Base-by-base conservation (phyloP, 345 rosid species). In the Populus simonii region DNA sequence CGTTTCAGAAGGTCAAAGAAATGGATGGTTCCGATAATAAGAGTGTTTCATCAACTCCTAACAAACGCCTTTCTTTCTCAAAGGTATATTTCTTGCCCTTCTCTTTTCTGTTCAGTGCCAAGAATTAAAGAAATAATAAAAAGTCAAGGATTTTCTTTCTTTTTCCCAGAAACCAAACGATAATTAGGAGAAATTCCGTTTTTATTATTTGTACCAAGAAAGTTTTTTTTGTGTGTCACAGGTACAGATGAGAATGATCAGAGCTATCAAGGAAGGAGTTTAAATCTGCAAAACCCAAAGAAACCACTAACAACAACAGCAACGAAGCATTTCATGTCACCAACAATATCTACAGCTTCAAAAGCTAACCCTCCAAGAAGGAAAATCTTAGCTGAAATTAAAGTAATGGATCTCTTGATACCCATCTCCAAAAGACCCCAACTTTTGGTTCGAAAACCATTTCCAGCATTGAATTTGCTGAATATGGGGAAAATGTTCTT, bases 321-420 rank as follows among this genome's bases (percentile, higher is more conserved):
- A 29, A 61, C 29, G 43, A 87, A 83, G 74, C 71, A 74, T 71
- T 83, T 72, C 53, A 85, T 83, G 88, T 78, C 83, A 6, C 80
- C 86, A 4, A 80, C 84, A 2, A 67, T 82, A 33, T 82, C 85
- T 51, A 76, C 86, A 33, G 73, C 84, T 74, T 84, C 87, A 57
- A 87, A 87, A 61, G 70, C 33, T 36, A 69, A 53, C 57, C 70
- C 76, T 72, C 80, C 84, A 4, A 70, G 78, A 77, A 88, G 66
- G 81, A 89, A 82, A 71, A 62, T 84, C 45, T 81, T 88, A 55
- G 77, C 74, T 2, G 86, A n/a, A n/a, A n/a, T n/a, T n/a, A 88
- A 79, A 86, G 82, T 66, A 89, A 86, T n/a, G 82, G 68, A n/a
- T 67, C 49, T 57, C 22, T 59, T 4, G 76, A 55, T 75, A 72